Evolutionary conservation across 495 filamentous ascomycete species (phyloP).

Genomic region (Aspergillus saccharolyticus): DNA sequence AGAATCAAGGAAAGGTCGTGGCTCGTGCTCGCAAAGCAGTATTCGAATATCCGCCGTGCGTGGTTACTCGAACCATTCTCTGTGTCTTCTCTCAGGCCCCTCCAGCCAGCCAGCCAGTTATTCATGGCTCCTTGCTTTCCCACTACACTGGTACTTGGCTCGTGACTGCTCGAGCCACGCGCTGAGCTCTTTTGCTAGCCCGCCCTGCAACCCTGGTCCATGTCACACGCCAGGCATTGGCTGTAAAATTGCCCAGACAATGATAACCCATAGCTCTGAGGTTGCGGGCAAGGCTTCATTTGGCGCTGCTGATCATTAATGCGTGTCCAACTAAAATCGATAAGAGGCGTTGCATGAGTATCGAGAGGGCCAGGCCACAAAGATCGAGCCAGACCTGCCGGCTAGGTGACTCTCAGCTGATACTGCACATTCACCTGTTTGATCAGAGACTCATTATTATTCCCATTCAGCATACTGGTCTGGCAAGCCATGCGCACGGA

Average conservation of each 20-base stretch:
- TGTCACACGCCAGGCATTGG: background rate
- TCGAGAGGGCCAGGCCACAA: background rate
- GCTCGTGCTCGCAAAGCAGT: background rate
- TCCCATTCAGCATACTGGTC: background rate
- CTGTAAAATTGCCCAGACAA: conserved; percentile 3
- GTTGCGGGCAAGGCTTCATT: background rate
- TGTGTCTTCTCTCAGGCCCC: background rate
- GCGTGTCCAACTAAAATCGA: background rate
- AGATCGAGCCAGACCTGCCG: conserved; percentile 1
- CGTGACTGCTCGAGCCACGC: background rate
- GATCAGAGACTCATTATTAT: background rate
- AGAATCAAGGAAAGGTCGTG: conserved; percentile 2
- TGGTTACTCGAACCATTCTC: conserved; percentile 4
- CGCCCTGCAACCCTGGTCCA: conserved; percentile 1
- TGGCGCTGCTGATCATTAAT: conserved; percentile 3
- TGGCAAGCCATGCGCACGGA: conserved; percentile 3
- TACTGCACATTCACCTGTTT: background rate
- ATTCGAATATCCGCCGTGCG: conserved; percentile 4
- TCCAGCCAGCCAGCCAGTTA: background rate
- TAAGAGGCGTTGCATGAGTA: background rate
- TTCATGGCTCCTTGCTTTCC: conserved; percentile 1
- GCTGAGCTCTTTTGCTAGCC: background rate
- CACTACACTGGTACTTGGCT: background rate
- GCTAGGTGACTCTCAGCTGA: background rate
- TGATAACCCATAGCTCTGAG: conserved; percentile 1